Percentiles rank a stretch among this genome's conserved stretches.
Evolutionary conservation across 441 rosid species (phyloP).

Genomic region (Pelargonium citronellum): DNA sequence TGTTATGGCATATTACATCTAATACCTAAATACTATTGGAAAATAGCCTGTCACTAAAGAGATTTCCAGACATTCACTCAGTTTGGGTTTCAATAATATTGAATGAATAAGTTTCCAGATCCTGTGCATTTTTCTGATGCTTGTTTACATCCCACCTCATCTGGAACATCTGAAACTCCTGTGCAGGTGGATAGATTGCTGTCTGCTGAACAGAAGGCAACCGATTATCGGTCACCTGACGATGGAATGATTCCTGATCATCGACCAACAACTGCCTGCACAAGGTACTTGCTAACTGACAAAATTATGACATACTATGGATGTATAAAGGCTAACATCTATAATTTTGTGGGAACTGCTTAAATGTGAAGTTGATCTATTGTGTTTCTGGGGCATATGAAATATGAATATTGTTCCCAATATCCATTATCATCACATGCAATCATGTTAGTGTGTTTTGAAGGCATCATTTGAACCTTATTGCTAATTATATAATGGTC

Average conservation of each 20-base stretch:
- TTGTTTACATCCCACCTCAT: conserved; percentile 11
- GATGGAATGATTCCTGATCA: conserved; percentile 93
- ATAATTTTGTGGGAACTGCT: conserved; percentile 18
- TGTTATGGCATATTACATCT: conserved; percentile 25
- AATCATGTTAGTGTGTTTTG: conserved; percentile 2
- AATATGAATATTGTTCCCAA: background rate
- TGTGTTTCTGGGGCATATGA: conserved; percentile 2
- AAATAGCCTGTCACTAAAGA: conserved; percentile 13
- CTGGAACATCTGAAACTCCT: conserved; percentile 16
- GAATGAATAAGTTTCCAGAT: conserved; percentile 11
- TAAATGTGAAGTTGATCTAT: conserved; percentile 12
- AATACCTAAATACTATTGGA: conserved; percentile 19
- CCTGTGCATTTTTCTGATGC: background rate
- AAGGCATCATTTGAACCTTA: background rate
- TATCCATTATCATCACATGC: background rate
- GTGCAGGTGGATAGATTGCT: conserved; percentile 83
- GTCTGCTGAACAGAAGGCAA: conserved; percentile 87
- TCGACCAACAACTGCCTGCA: conserved; percentile 97
- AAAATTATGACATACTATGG: conserved; percentile 18
- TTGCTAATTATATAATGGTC: conserved; percentile 9
- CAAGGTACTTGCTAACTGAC: conserved; percentile 45
- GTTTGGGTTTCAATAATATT: background rate
- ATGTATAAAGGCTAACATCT: conserved; percentile 11
- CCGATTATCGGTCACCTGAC: conserved; percentile 89
- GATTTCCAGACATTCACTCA: background rate